Evolutionary conservation across 345 rosid genomes (phyloP).

Genomic region (Bruguiera sexangula): DNA sequence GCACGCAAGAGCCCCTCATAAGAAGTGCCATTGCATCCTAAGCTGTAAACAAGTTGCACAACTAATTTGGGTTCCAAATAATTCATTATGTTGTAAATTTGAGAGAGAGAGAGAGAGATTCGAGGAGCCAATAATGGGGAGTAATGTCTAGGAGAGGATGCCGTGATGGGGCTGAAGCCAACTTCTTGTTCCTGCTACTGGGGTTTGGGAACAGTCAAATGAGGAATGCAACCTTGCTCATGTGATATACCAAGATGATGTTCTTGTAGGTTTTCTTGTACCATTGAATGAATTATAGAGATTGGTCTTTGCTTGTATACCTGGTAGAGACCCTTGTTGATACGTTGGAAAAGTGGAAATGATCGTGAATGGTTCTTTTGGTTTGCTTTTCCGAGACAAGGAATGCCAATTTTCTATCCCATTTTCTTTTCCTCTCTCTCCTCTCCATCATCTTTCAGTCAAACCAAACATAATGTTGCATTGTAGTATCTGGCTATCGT

Average conservation of each 20-base stretch:
- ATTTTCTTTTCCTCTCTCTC: too few species aligned
- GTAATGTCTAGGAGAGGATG: background rate
- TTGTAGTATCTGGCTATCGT: too few species aligned
- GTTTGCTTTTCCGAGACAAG: too few species aligned
- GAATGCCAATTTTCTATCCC: too few species aligned
- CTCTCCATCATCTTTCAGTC: too few species aligned
- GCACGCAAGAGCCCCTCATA: conserved; percentile 15
- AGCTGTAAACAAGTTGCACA: conserved; percentile 10
- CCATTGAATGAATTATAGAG: conserved; percentile 18
- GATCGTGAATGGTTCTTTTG: too few species aligned
- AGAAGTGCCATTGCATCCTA: conserved; percentile 7
- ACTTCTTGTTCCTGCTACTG: conserved; percentile 14
- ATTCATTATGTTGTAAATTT: conserved; percentile 16
- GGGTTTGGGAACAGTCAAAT: conserved; percentile 12
- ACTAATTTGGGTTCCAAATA: conserved; percentile 21
- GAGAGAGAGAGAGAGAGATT: background rate
- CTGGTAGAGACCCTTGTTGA: background rate
- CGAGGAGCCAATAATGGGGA: conserved; percentile 4
- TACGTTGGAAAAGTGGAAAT: too few species aligned
- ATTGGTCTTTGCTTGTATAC: background rate
- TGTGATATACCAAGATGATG: conserved; percentile 5
- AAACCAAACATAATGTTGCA: too few species aligned
- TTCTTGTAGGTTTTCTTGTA: conserved; percentile 16
- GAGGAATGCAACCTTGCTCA: conserved; percentile 12
- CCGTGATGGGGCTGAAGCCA: background rate